Percentiles rank a stretch among this genome's conserved stretches.
Evolutionary conservation across 495 filamentous ascomycete species (phyloP).

Genomic region (Echria macrotheca): DNA sequence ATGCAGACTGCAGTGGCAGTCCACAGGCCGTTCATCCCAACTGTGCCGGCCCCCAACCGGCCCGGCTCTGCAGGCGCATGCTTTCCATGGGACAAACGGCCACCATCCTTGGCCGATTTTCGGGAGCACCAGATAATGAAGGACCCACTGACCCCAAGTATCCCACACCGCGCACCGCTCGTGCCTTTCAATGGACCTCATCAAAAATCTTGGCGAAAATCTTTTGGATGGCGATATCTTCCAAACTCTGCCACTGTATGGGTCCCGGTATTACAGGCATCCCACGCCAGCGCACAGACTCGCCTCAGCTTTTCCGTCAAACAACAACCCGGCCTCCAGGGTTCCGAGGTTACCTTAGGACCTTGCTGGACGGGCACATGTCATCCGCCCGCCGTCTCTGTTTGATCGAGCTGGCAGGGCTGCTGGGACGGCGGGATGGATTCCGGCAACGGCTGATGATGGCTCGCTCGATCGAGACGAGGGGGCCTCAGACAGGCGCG

Average conservation of each 20-base stretch:
- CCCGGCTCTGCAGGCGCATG: conserved; percentile 12
- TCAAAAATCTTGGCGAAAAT: no score
- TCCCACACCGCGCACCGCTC: no score
- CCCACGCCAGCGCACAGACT: conserved; percentile 5
- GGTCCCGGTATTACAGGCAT: conserved; percentile 1
- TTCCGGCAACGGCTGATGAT: background rate
- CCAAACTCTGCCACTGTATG: background rate
- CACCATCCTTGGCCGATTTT: conserved; percentile 1
- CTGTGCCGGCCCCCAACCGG: conserved; percentile 9
- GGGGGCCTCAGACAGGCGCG: no score
- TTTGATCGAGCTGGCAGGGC: background rate
- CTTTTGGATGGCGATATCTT: no score
- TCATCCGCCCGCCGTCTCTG: no score
- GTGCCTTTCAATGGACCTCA: no score
- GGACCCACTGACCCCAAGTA: background rate
- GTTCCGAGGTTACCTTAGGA: no score
- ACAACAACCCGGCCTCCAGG: no score
- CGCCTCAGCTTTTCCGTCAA: background rate
- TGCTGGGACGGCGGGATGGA: conserved; percentile 1
- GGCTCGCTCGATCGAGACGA: no score
- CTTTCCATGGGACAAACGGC: background rate
- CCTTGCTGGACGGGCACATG: no score
- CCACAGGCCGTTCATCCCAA: conserved; percentile 6
- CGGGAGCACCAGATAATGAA: conserved; percentile 1
- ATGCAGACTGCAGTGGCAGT: no score